phyloP scores from a whole-genome alignment of 768 basidiomycete genomes.

The Auricularia cornea region DNA sequence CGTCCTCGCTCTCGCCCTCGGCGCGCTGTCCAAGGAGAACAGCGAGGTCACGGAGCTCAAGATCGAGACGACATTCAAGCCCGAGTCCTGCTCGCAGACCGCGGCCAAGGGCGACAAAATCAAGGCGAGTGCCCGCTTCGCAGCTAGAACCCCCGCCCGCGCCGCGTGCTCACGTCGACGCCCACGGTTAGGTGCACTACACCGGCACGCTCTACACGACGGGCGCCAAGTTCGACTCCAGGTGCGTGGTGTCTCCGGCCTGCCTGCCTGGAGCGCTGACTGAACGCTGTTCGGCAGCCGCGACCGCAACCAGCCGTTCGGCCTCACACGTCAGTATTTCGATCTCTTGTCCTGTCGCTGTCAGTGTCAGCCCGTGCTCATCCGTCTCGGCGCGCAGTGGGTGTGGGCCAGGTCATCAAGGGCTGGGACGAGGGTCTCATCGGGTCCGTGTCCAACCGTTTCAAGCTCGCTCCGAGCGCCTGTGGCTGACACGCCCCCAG shows the following conservation, averaged over 20 bases:
- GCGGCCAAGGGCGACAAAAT: constrained; percentile 32
- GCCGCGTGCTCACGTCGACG: constrained; percentile 58
- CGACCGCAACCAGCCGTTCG: constrained; percentile 68
- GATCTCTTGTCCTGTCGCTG: not conserved
- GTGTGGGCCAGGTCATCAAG: constrained; percentile 70
- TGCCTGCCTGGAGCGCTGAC: too few species aligned
- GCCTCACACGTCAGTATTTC: constrained; percentile 59
- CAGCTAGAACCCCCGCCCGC: not conserved
- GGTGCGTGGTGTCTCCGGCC: too few species aligned
- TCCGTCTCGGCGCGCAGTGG: constrained; percentile 38
- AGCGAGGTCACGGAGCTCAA: constrained; percentile 34
- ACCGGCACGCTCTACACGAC: constrained; percentile 61
- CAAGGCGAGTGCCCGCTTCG: not conserved
- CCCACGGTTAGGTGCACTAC: constrained; percentile 37
- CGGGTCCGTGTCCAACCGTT: constrained; percentile 25
- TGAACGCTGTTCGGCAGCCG: constrained; percentile 29
- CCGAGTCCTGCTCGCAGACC: constrained; percentile 38
- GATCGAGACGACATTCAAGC: constrained; percentile 54
- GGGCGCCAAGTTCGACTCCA: constrained; percentile 87
- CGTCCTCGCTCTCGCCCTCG: not conserved
- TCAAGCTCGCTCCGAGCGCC: not conserved
- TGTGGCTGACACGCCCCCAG: constrained; percentile 17
- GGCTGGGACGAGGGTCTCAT: constrained; percentile 80
- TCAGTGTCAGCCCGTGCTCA: too few species aligned
- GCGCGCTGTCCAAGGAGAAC: not conserved